These are phyloP conservation scores for Dictyostelium capitatum DNA, from an alignment of 78 protist species.

Conservation along the genomic window DNA sequence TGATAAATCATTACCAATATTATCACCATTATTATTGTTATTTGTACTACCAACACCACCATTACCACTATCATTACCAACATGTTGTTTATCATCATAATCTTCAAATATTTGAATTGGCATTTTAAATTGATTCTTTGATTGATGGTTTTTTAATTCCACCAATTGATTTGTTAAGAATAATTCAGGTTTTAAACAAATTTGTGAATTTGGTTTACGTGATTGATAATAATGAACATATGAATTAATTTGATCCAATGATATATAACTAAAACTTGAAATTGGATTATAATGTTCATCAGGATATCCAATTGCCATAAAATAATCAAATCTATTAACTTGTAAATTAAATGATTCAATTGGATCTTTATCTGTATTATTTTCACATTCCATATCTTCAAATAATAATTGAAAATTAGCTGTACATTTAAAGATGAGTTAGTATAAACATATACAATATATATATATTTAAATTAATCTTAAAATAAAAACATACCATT, in stretches of 20 bases:
- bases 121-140: constrained; percentile 27
- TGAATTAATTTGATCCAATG: constrained; percentile 17
- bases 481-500: constrained; percentile 1
- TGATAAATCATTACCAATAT: background rate
- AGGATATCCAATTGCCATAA: constrained; percentile 26
- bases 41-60: background rate
- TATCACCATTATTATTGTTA: background rate
- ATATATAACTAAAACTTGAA: constrained; percentile 25
- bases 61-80: background rate
- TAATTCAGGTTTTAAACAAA: constrained; percentile 20
- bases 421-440: background rate
- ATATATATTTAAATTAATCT: no score
- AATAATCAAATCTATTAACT: constrained; percentile 8
- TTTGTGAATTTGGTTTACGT: background rate
- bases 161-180: constrained; percentile 21
- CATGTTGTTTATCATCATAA: background rate
- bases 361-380: background rate
- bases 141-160: constrained; percentile 18
- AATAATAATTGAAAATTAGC: constrained; percentile 6
- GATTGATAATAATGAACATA: constrained; percentile 4
- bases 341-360: constrained; percentile 9
- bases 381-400: background rate
- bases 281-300: constrained; percentile 24
- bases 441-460: background rate
- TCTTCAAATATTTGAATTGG: constrained; percentile 26